Conservation (phyloP, 2,329 filamentous ascomycete genomes). For the Metarhizium humberi region DNA sequence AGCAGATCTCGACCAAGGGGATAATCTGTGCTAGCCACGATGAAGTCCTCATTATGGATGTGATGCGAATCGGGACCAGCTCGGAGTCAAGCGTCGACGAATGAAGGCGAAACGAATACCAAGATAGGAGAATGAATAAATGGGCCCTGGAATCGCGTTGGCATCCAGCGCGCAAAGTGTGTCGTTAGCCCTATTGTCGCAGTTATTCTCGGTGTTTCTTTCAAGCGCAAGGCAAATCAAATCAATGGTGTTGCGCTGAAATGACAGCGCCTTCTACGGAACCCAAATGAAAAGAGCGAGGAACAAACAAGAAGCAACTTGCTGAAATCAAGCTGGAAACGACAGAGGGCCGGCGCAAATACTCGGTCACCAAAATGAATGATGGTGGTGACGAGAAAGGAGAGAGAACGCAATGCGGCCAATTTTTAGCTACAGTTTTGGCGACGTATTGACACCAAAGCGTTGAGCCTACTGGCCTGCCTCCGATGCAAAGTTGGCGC, state of each 20-base stretch:
- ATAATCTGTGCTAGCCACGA: conserved; percentile 8
- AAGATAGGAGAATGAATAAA: background rate
- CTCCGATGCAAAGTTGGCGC: background rate
- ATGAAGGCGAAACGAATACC: background rate
- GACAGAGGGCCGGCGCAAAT: background rate
- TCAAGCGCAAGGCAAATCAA: background rate
- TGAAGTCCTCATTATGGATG: background rate
- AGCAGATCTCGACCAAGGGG: conserved; percentile 12
- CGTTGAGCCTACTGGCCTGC: background rate
- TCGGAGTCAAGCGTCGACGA: background rate
- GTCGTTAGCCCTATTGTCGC: background rate
- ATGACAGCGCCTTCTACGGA: background rate
- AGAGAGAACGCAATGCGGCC: background rate
- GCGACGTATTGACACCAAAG: background rate
- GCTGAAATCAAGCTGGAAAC: background rate
- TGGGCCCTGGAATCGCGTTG: background rate
- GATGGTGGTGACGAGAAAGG: background rate
- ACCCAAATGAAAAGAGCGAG: background rate
- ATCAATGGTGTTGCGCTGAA: background rate
- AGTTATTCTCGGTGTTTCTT: background rate
- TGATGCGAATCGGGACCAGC: background rate
- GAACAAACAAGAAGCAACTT: background rate
- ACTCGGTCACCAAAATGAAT: background rate
- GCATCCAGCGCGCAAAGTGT: background rate
- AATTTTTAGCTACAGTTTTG: background rate